A percentile compares a stretch with the other conserved stretches of the same genome.
phyloP scores from a whole-genome alignment of 1,284 basidiomycete species.

The Microbotryum violaceum region DNA sequence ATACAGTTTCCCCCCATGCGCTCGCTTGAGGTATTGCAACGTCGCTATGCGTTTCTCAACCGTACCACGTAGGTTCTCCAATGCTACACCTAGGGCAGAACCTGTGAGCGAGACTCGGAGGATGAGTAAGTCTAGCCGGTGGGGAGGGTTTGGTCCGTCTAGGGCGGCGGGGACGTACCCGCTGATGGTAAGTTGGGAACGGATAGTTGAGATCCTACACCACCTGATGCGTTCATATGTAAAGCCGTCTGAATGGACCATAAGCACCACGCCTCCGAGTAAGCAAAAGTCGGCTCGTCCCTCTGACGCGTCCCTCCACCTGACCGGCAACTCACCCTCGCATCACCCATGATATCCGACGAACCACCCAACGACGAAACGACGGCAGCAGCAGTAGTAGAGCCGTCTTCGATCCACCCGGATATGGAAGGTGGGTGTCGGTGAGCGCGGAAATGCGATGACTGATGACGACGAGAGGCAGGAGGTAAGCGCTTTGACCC shows the following conservation, averaged over 20 bases:
- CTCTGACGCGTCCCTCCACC: too few species aligned
- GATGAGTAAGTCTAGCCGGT: background rate
- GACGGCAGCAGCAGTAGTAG: too few species aligned
- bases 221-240: background rate
- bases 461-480: too few species aligned
- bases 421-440: too few species aligned
- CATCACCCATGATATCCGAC: too few species aligned
- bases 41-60: conserved; percentile 75
- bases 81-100: conserved; percentile 15
- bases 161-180: background rate
- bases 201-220: background rate
- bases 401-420: too few species aligned
- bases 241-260: background rate
- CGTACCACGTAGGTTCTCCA: conserved; percentile 49
- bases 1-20: conserved; percentile 66
- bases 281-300: too few species aligned
- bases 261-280: too few species aligned
- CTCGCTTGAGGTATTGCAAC: conserved; percentile 69
- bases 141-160: background rate
- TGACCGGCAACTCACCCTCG: too few species aligned
- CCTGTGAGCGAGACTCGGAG: background rate
- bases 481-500: too few species aligned
- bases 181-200: background rate
- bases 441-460: too few species aligned
- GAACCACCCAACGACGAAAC: too few species aligned